Evolutionary conservation across 495 filamentous ascomycete genomes (phyloP).

Genomic region (Chaetomium fimeti): DNA sequence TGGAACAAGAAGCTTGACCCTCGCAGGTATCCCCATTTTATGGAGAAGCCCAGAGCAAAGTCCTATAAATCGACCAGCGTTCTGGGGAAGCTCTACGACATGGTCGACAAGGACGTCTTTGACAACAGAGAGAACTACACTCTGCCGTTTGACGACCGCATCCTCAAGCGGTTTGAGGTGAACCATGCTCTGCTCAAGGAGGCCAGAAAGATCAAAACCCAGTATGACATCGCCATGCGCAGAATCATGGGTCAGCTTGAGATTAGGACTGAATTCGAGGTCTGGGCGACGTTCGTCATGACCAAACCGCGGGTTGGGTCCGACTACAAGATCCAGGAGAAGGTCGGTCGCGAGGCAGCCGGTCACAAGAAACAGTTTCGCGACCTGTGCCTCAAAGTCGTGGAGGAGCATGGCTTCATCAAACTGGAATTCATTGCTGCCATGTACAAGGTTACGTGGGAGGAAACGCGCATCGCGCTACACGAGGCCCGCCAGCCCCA

Average conservation of each 20-base stretch:
- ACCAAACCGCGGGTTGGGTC: constrained; percentile 60
- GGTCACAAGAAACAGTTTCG: constrained; percentile 66
- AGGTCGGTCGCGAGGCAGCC: constrained; percentile 63
- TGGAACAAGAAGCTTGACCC: constrained; percentile 63
- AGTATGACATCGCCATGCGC: constrained; percentile 75
- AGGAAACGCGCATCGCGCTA: constrained; percentile 61
- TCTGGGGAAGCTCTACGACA: constrained; percentile 81
- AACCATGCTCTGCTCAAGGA: constrained; percentile 53
- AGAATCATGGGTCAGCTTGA: constrained; percentile 84
- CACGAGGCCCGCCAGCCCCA: constrained; percentile 43
- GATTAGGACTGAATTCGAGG: constrained; percentile 86
- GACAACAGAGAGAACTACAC: constrained; percentile 71
- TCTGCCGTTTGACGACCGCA: constrained; percentile 70
- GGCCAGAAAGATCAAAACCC: constrained; percentile 64
- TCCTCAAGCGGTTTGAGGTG: constrained; percentile 63
- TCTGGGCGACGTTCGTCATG: constrained; percentile 82
- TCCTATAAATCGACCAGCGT: constrained; percentile 68
- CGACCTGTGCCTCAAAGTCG: constrained; percentile 59
- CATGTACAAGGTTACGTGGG: constrained; percentile 79
- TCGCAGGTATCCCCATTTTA: constrained; percentile 78
- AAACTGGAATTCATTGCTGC: constrained; percentile 71
- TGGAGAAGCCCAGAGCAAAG: constrained; percentile 64
- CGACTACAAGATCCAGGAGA: constrained; percentile 86
- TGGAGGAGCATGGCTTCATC: constrained; percentile 58
- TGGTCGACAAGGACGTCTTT: constrained; percentile 46